A percentile compares a stretch with the other conserved stretches of the same genome.
Conservation (phyloP, 345 rosid genomes). For the Adansonia digitata region DNA sequence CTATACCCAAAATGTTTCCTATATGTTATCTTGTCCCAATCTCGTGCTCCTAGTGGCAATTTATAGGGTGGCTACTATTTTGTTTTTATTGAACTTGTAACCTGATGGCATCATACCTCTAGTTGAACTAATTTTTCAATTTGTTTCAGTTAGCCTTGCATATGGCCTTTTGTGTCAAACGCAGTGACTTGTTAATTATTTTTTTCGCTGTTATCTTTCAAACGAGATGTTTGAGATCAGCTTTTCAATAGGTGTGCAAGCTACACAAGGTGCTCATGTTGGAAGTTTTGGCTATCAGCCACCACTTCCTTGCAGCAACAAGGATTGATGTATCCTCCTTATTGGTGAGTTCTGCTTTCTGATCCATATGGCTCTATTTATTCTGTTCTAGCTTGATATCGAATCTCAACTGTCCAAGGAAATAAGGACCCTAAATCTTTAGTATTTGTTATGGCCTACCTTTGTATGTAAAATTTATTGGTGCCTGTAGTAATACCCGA, state of each 20-base stretch:
- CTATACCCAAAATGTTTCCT: neutral
- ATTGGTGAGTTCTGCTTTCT: slow-evolving; percentile 67
- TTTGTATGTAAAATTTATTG: too few species aligned
- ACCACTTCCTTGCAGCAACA: slow-evolving; percentile 55
- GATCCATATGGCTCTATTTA: neutral
- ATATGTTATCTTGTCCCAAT: neutral
- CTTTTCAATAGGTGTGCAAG: slow-evolving; percentile 52
- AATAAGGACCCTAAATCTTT: too few species aligned
- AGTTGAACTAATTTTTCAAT: neutral
- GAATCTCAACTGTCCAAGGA: too few species aligned
- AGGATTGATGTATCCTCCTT: slow-evolving; percentile 61
- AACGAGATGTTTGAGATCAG: slow-evolving; percentile 61
- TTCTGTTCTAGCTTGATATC: too few species aligned
- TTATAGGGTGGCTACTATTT: neutral
- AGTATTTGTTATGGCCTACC: too few species aligned
- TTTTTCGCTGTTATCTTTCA: slow-evolving; percentile 6
- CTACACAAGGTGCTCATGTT: slow-evolving; percentile 47
- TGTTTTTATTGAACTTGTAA: neutral
- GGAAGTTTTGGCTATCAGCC: slow-evolving; percentile 79
- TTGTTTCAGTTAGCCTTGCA: neutral
- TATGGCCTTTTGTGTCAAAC: neutral
- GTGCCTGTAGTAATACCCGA: too few species aligned
- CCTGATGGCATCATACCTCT: neutral
- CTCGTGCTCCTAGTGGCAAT: neutral
- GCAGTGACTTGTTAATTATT: neutral